A percentile compares a stretch with the other conserved stretches of the same genome.
Conservation (phyloP, 352 stramenopile species). For the Peronospora destructor region DNA sequence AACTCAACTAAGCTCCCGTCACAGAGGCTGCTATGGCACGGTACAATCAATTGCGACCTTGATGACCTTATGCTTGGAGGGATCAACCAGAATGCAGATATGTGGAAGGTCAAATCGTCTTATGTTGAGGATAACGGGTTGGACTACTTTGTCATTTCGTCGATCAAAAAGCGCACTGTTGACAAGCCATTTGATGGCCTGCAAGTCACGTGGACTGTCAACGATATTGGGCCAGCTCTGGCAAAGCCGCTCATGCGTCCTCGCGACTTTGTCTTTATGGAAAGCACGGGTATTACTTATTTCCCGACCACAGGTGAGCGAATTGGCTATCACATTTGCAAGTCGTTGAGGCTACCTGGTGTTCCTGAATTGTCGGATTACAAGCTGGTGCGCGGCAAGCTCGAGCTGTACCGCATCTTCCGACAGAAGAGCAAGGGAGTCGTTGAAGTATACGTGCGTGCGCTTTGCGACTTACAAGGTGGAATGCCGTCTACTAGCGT, state of each 20-base stretch:
- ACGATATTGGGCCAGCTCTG: conserved; percentile 29
- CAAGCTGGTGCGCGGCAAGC: conserved; percentile 37
- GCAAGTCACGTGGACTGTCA: conserved; percentile 35
- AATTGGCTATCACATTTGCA: conserved; percentile 43
- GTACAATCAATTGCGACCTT: conserved; percentile 38
- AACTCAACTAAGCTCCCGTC: conserved; percentile 1
- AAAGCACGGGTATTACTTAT: conserved; percentile 35
- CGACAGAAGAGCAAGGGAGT: conserved; percentile 30
- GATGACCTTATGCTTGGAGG: conserved; percentile 40
- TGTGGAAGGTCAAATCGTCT: conserved; percentile 38
- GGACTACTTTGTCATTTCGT: conserved; percentile 27
- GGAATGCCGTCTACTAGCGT: conserved; percentile 26
- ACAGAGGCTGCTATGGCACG: conserved; percentile 30
- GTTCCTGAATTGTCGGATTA: conserved; percentile 24
- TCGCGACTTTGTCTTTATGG: conserved; percentile 40
- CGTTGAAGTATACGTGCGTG: conserved; percentile 38
- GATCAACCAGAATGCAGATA: conserved; percentile 28
- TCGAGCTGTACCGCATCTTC: conserved; percentile 39
- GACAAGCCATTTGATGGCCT: conserved; percentile 29
- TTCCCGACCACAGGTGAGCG: conserved; percentile 30
- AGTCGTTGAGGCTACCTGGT: conserved; percentile 36
- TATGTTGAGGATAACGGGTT: conserved; percentile 37
- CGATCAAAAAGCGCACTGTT: conserved; percentile 15
- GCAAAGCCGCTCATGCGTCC: conserved; percentile 25
- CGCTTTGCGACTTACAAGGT: conserved; percentile 26